Base-by-base conservation (phyloP, 768 basidiomycete genomes). In the Pisolithus albus region DNA sequence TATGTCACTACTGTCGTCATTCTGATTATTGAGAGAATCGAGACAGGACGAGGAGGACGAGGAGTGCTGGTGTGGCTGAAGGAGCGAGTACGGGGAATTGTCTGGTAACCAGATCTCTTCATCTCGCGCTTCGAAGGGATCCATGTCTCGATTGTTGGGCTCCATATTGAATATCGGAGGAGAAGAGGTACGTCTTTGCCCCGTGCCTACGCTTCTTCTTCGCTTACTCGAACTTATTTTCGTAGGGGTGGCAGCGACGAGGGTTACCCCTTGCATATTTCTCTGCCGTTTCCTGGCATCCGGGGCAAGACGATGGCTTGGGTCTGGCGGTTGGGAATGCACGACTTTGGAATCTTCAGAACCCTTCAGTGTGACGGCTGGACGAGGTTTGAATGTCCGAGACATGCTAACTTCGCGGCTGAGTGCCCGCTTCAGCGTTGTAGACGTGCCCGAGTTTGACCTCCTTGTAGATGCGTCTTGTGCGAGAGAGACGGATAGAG, bases 381-480 rank as follows among this genome's bases (percentile, higher is more conserved):
- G 52, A 58, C 75, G 51, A 43, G 73, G 74, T 60, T 81, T 86
- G 68, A 88, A 87, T 21, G 69, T 76, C 30, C 85, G 76, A 16
- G 82, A 81, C 87, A 89, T 90, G 67, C 84, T 88, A 55, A 88
- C 74, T 62, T 89, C 86, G 30, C 84, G 76, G 52, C 75, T 81
- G n/a, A 88, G 66, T 1, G 77, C 68, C 9, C 78, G 75, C 55
- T 79, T 80, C 60, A 80, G 79, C 6, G 68, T 64, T 7, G 63
- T 62, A 0, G 60, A 52, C 65, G 72, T 60, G 70, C 70, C 45
- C 60, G 70, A 57, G 72, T 60, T 54, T 52, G 62, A 55, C n/a
- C 71, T 68, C 39, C 70, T 67, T 16, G 65, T 61, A 32, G 68
- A 70, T 7, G 75, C 76, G 57, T 88, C 85, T 54, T 82, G 80